phyloP scores from a whole-genome alignment of 768 basidiomycete genomes.

The Hortiboletus campestris region DNA sequence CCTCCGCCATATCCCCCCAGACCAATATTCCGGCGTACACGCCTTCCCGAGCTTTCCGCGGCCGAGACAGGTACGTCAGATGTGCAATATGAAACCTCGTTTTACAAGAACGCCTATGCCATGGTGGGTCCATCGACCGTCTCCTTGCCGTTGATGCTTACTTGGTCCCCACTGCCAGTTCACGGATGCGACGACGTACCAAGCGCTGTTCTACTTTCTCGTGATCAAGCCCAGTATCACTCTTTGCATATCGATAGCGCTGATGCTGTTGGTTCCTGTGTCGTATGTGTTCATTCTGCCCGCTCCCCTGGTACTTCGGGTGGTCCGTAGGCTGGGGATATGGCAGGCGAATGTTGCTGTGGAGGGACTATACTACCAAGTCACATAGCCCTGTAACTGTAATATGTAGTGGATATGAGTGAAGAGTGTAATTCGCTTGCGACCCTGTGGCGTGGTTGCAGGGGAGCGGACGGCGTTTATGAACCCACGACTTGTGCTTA shows the following conservation, averaged over 20 bases:
- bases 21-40: slow-evolving; percentile 71
- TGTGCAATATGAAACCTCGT: slow-evolving; percentile 59
- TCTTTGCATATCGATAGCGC: slow-evolving; percentile 53
- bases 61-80: slow-evolving; percentile 43
- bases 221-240: slow-evolving; percentile 85
- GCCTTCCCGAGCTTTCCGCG: slow-evolving; percentile 48
- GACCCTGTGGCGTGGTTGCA: slow-evolving; percentile 30
- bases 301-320: slow-evolving; percentile 64
- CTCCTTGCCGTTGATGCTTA: slow-evolving; percentile 5
- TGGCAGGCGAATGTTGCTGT: slow-evolving; percentile 86
- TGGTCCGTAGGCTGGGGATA: slow-evolving; percentile 62
- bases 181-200: slow-evolving; percentile 78
- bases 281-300: slow-evolving; percentile 60
- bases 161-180: slow-evolving; percentile 45
- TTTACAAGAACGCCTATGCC: slow-evolving; percentile 78
- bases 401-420: neutral
- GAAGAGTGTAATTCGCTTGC: slow-evolving; percentile 13
- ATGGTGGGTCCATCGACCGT: slow-evolving; percentile 52
- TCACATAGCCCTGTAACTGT: slow-evolving; percentile 19
- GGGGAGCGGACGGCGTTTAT: slow-evolving; percentile 14
- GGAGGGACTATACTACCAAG: slow-evolving; percentile 56
- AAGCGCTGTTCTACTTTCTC: slow-evolving; percentile 85
- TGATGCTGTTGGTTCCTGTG: slow-evolving; percentile 58
- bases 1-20: slow-evolving; percentile 62
- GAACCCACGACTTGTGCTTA: slow-evolving; percentile 32